Evolutionary conservation across 139 green algal species (phyloP).

Genomic region (Microglena sp.): DNA sequence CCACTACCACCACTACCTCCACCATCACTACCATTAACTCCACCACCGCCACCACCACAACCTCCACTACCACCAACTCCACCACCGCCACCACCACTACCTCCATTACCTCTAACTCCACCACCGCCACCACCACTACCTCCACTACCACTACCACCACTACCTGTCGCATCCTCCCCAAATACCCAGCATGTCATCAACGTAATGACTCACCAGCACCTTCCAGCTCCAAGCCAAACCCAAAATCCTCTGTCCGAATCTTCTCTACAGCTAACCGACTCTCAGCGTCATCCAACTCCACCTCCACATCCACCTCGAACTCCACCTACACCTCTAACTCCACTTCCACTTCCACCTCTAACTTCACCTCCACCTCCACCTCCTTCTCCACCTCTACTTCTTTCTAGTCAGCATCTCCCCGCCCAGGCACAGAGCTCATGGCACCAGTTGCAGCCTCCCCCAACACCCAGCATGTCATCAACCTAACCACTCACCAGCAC

Average conservation of each 20-base stretch:
- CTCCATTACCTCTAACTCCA: background rate
- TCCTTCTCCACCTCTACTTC: background rate
- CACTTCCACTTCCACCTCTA: background rate
- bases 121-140: background rate
- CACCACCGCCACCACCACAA: no score
- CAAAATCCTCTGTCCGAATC: conserved; percentile 21
- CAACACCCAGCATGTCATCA: background rate
- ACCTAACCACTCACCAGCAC: conserved; percentile 8
- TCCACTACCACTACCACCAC: background rate
- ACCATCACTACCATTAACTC: no score
- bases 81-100: no score
- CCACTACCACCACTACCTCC: background rate
- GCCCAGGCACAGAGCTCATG: background rate
- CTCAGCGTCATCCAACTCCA: background rate
- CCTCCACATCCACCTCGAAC: background rate
- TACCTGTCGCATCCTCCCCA: background rate
- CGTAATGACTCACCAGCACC: conserved; percentile 8
- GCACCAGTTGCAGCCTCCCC: background rate
- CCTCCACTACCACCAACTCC: no score
- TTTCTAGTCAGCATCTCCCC: background rate
- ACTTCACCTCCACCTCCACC: background rate
- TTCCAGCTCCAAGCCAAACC: conserved; percentile 8
- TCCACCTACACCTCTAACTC: background rate
- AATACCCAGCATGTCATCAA: background rate
- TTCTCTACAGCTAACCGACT: conserved; percentile 11